These are phyloP conservation scores for Neurospora sp. DNA, from an alignment of 495 filamentous ascomycete species.

Conservation along the genomic window DNA sequence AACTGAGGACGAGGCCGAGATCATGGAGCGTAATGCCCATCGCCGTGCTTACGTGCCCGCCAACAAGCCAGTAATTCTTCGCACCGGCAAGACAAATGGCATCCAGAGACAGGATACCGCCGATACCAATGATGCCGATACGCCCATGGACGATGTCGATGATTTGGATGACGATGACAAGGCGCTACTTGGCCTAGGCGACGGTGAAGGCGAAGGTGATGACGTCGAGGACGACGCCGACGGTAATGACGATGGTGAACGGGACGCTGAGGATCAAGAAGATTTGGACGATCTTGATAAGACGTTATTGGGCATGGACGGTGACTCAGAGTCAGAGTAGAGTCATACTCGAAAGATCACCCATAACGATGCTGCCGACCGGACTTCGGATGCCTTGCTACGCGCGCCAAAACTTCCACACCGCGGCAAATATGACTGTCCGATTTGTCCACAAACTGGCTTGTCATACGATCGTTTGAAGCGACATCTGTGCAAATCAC, in stretches of 20 bases:
- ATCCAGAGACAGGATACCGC: neutral
- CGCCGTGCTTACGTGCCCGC: neutral
- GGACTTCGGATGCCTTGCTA: neutral
- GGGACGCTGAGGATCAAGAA: slow-evolving; percentile 40
- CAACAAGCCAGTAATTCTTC: neutral
- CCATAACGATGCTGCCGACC: neutral
- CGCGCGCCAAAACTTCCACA: neutral
- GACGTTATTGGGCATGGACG: slow-evolving; percentile 36
- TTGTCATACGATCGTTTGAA: neutral
- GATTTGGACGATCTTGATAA: slow-evolving; percentile 47
- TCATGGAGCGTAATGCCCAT: slow-evolving; percentile 6
- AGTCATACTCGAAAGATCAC: neutral
- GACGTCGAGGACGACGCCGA: slow-evolving; percentile 15
- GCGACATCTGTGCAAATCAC: neutral
- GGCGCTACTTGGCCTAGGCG: slow-evolving; percentile 36
- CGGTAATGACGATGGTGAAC: slow-evolving; percentile 14
- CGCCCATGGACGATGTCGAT: slow-evolving; percentile 35
- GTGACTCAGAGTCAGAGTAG: slow-evolving; percentile 34
- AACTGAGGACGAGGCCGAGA: slow-evolving; percentile 24
- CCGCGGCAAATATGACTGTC: neutral
- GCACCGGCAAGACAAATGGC: slow-evolving; percentile 9
- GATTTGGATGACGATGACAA: slow-evolving; percentile 44
- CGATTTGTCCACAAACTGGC: neutral
- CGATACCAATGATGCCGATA: slow-evolving; percentile 4
- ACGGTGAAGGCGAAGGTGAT: slow-evolving; percentile 26